A percentile compares a stretch with the other conserved stretches of the same genome.
phyloP scores from a whole-genome alignment of 805 yeast species.

The Ogataea henricii region DNA sequence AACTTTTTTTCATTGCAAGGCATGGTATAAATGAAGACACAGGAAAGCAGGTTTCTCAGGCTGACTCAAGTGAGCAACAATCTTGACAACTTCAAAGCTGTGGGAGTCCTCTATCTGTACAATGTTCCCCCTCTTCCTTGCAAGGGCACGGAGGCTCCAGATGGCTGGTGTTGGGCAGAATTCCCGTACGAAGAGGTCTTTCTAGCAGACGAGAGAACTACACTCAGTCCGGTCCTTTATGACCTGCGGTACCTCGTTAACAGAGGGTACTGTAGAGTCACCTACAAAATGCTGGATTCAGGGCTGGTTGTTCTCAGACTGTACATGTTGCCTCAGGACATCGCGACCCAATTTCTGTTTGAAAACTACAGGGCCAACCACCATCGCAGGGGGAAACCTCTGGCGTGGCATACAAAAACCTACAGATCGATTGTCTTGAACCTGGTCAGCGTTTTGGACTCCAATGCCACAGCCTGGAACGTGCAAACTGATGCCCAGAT shows the following conservation, averaged over 20 bases:
- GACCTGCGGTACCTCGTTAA: slow-evolving; percentile 47
- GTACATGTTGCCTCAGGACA: slow-evolving; percentile 51
- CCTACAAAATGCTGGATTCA: slow-evolving; percentile 38
- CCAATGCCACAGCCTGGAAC: slow-evolving; percentile 41
- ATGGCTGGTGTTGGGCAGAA: slow-evolving; percentile 61
- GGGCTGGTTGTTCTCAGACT: slow-evolving; percentile 41
- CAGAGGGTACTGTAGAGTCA: slow-evolving; percentile 44
- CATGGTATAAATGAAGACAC: too few species aligned
- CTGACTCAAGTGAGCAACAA: slow-evolving; percentile 40
- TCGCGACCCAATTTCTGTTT: slow-evolving; percentile 36
- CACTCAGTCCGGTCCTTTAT: slow-evolving; percentile 26
- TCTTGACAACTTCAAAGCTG: slow-evolving; percentile 40
- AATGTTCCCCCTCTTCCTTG: slow-evolving; percentile 44
- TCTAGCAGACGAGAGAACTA: slow-evolving; percentile 1
- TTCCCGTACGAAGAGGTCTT: slow-evolving; percentile 37
- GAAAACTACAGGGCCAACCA: slow-evolving; percentile 37
- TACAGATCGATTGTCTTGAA: slow-evolving; percentile 37
- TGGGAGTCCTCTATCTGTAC: slow-evolving; percentile 51
- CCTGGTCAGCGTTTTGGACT: slow-evolving; percentile 47
- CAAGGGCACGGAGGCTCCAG: slow-evolving; percentile 40
- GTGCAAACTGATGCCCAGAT: slow-evolving; percentile 13
- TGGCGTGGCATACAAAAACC: slow-evolving; percentile 36
- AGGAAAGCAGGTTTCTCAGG: slow-evolving; percentile 8
- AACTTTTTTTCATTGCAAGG: too few species aligned
- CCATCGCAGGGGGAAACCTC: slow-evolving; percentile 36